Conservation (phyloP, 208 protist genomes). For the Wallacemonas sp. region DNA sequence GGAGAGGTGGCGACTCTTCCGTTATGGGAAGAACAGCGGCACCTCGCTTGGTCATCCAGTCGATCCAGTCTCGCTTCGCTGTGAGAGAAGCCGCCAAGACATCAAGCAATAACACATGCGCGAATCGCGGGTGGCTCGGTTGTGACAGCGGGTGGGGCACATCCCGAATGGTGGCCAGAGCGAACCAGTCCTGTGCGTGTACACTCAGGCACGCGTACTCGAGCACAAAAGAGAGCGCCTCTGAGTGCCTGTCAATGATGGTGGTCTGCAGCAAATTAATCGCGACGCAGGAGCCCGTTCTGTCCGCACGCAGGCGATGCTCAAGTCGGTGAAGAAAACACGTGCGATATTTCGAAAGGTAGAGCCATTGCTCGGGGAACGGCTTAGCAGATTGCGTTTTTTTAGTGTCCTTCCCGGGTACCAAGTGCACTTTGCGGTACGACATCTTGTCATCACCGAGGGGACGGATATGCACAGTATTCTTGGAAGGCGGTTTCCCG, state of each 20-base stretch:
- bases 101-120: slow-evolving; percentile 16
- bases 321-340: slow-evolving; percentile 8
- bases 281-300: slow-evolving; percentile 9
- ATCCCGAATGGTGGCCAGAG: neutral
- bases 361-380: slow-evolving; percentile 14
- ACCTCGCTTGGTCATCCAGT: slow-evolving; percentile 13
- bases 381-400: neutral
- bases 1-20: neutral
- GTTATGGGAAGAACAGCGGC: neutral
- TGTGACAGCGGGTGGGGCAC: slow-evolving; percentile 8
- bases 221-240: slow-evolving; percentile 8
- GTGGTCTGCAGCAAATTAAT: slow-evolving; percentile 21
- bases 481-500: neutral
- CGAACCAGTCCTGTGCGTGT: neutral
- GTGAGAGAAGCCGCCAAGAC: slow-evolving; percentile 5
- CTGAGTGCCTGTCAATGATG: neutral
- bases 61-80: slow-evolving; percentile 17
- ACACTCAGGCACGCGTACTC: slow-evolving; percentile 15
- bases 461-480: neutral
- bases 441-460: neutral
- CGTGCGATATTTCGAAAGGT: slow-evolving; percentile 12
- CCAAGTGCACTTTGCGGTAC: slow-evolving; percentile 1
- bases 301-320: slow-evolving; percentile 1
- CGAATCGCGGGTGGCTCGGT: neutral
- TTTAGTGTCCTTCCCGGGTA: neutral